Conservation (phyloP, 805 yeast genomes). For the Yarrowia alimentaria region DNA sequence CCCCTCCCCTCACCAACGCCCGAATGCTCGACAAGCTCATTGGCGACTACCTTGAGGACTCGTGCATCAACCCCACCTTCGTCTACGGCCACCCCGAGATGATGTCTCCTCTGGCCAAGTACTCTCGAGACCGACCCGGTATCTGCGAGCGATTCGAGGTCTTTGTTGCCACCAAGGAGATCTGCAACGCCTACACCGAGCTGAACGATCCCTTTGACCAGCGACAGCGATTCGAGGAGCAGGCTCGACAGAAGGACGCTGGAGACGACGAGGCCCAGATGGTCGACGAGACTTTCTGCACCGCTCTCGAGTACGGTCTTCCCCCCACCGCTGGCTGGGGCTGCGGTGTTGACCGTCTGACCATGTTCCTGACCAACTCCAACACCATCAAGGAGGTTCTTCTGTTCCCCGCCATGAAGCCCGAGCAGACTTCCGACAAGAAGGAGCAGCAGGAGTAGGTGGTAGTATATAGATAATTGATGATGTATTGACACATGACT, state of each 20-base stretch:
- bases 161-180: slow-evolving; percentile 97
- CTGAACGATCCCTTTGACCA: slow-evolving; percentile 98
- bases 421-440: slow-evolving; percentile 52
- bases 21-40: slow-evolving; percentile 98
- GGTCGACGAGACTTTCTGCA: slow-evolving; percentile 94
- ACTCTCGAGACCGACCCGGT: slow-evolving; percentile 88
- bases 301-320: slow-evolving; percentile 95
- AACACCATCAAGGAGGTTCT: slow-evolving; percentile 96
- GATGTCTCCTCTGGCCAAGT: slow-evolving; percentile 99
- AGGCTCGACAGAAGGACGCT: slow-evolving; percentile 96
- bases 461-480: background rate
- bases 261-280: slow-evolving; percentile 99
- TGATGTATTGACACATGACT: background rate
- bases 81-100: slow-evolving; percentile 98
- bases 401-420: slow-evolving; percentile 98
- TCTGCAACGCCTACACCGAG: slow-evolving; percentile 97
- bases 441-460: slow-evolving; percentile 5
- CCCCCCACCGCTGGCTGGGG: slow-evolving; percentile 99
- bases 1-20: slow-evolving; percentile 92
- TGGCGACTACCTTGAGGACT: slow-evolving; percentile 88
- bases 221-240: slow-evolving; percentile 96
- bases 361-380: slow-evolving; percentile 96
- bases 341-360: slow-evolving; percentile 95
- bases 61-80: slow-evolving; percentile 94
- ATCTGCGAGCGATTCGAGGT: slow-evolving; percentile 98